Conservation (phyloP, 1,139 yeast genomes). For the Lodderomyces pseudojiufengensis region DNA sequence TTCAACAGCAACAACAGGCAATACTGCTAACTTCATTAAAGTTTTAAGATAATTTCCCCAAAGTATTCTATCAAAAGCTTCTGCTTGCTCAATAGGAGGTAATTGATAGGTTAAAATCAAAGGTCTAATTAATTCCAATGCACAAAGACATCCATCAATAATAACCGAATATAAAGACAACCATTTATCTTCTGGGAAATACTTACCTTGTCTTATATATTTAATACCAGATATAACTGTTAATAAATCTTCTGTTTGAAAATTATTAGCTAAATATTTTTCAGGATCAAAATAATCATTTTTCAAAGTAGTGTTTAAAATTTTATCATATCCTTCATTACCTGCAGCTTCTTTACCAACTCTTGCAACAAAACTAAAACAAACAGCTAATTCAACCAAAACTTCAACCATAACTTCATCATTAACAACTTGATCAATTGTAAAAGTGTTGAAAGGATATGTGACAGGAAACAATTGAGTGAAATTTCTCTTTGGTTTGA, state of each 20-base stretch:
- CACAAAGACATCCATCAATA: slow-evolving; percentile 55
- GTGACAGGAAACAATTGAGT: slow-evolving; percentile 65
- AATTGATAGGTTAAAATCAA: slow-evolving; percentile 51
- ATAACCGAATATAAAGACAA: slow-evolving; percentile 61
- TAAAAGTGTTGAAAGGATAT: slow-evolving; percentile 61
- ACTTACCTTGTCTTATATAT: slow-evolving; percentile 53
- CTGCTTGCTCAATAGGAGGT: slow-evolving; percentile 50
- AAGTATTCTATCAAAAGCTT: slow-evolving; percentile 47
- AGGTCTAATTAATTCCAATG: slow-evolving; percentile 57
- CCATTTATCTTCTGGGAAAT: slow-evolving; percentile 68
- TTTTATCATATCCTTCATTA: slow-evolving; percentile 35
- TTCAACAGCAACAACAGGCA: slow-evolving; percentile 58
- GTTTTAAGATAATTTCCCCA: slow-evolving; percentile 68
- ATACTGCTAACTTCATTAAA: slow-evolving; percentile 49
- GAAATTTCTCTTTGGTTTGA: slow-evolving; percentile 59
- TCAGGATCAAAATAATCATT: slow-evolving; percentile 33
- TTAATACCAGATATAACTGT: slow-evolving; percentile 54
- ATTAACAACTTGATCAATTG: slow-evolving; percentile 72
- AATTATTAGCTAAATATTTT: slow-evolving; percentile 32
- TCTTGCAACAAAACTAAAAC: slow-evolving; percentile 55
- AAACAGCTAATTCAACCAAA: slow-evolving; percentile 62
- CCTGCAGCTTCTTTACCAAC: slow-evolving; percentile 49
- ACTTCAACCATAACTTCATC: slow-evolving; percentile 72
- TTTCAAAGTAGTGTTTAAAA: slow-evolving; percentile 24
- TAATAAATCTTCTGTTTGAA: slow-evolving; percentile 41